Conservation (phyloP, 2,329 filamentous ascomycete genomes). For the Apiospora marii region DNA sequence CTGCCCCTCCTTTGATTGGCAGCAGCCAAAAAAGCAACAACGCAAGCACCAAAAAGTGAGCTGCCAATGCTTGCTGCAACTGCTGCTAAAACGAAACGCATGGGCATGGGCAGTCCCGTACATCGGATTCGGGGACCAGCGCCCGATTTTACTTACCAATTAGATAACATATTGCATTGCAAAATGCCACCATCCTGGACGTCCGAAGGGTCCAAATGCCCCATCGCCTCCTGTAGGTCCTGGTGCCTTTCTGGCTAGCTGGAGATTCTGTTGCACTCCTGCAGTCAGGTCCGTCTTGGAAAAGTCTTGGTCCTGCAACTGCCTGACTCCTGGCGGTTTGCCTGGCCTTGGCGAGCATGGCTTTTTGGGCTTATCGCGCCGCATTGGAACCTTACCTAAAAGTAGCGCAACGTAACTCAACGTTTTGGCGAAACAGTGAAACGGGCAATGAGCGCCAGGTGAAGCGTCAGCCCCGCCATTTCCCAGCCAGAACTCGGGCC, state of each 20-base stretch:
- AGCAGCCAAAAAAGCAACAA: constrained; percentile 8
- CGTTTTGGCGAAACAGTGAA: constrained; percentile 21
- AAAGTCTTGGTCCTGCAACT: constrained; percentile 8
- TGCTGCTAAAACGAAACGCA: neutral
- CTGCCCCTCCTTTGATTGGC: constrained; percentile 19
- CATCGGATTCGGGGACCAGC: constrained; percentile 16
- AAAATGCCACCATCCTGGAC: neutral
- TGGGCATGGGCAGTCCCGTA: neutral
- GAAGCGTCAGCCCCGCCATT: constrained; percentile 13
- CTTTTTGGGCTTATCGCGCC: neutral
- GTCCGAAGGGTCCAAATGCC: constrained; percentile 11
- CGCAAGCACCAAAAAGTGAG: neutral
- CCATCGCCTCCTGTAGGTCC: neutral
- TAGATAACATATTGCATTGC: constrained; percentile 11
- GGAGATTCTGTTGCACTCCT: constrained; percentile 15
- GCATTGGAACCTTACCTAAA: constrained; percentile 17
- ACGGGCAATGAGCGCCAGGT: constrained; percentile 20
- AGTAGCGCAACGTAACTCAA: constrained; percentile 18
- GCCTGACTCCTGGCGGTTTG: constrained; percentile 4
- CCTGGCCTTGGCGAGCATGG: neutral
- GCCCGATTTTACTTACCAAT: constrained; percentile 3
- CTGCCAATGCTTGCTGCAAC: neutral
- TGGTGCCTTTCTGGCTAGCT: constrained; percentile 7
- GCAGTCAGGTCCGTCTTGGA: constrained; percentile 8
- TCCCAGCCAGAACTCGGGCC: constrained; percentile 11